Conservation (phyloP, 306 rosid species). For the Cyamopsis tetragonoloba region DNA sequence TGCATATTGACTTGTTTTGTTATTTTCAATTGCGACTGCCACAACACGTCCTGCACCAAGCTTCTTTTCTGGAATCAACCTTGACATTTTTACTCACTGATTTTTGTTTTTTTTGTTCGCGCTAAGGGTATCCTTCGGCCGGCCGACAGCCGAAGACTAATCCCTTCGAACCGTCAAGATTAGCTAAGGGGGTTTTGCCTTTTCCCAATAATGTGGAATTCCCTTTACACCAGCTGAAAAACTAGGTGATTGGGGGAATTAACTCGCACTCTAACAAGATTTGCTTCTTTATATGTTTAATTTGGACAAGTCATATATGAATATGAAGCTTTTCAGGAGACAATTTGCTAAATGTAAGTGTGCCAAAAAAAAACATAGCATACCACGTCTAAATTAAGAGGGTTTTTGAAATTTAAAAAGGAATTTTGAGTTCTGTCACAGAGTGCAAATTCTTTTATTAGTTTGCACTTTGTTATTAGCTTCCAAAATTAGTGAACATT, state of each 20-base stretch:
- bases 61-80: constrained; percentile 36
- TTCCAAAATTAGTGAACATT: constrained; percentile 15
- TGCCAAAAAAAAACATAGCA: background rate
- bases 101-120: background rate
- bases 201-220: too few species aligned
- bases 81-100: constrained; percentile 38
- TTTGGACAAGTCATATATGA: background rate
- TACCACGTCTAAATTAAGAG: too few species aligned
- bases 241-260: background rate
- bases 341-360: background rate
- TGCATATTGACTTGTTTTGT: constrained; percentile 71
- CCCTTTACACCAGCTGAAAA: background rate
- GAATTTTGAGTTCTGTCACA: background rate
- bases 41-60: constrained; percentile 52
- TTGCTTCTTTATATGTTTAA: background rate
- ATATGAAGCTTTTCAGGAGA: background rate
- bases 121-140: too few species aligned
- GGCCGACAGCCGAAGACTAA: too few species aligned
- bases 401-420: background rate
- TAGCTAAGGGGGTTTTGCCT: too few species aligned
- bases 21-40: constrained; percentile 75
- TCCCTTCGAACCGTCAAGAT: too few species aligned
- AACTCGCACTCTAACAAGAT: background rate
- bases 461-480: constrained; percentile 1
- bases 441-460: background rate